These are phyloP conservation scores for Amaranthus hypochondriacus DNA, from an alignment of 148 eudicot genomes.

Conservation along the genomic window DNA sequence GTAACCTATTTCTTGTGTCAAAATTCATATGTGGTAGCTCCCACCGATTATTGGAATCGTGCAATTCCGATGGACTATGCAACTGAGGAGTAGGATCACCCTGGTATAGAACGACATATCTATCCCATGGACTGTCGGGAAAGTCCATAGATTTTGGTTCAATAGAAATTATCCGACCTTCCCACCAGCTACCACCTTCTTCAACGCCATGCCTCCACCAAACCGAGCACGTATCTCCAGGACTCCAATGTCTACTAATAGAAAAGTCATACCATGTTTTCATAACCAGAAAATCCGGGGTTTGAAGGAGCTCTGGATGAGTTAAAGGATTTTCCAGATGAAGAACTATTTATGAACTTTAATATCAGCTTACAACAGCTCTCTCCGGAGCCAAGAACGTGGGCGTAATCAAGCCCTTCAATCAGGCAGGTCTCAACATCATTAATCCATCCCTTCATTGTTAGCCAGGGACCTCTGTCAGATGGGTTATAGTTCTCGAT, in stretches of 20 bases:
- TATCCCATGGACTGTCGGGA: slow-evolving; percentile 95
- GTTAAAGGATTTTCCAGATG: slow-evolving; percentile 42
- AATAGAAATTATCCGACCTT: slow-evolving; percentile 46
- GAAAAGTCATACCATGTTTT: slow-evolving; percentile 66
- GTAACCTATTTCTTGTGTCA: slow-evolving; percentile 36
- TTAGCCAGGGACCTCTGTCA: slow-evolving; percentile 53
- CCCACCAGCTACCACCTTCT: slow-evolving; percentile 82
- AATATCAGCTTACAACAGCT: slow-evolving; percentile 79
- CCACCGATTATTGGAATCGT: slow-evolving; percentile 45
- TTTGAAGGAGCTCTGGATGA: slow-evolving; percentile 62
- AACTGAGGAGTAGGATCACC: slow-evolving; percentile 31
- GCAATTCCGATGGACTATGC: slow-evolving; percentile 94
- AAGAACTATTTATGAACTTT: slow-evolving; percentile 50
- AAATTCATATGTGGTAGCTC: slow-evolving; percentile 59
- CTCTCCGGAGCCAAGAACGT: slow-evolving; percentile 71
- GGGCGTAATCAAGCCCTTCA: slow-evolving; percentile 50
- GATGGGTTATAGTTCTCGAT: slow-evolving; percentile 27
- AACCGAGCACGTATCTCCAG: slow-evolving; percentile 60
- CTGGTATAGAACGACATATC: slow-evolving; percentile 49
- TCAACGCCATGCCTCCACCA: slow-evolving; percentile 79
- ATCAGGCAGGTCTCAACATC: slow-evolving; percentile 70
- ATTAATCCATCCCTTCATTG: slow-evolving; percentile 39
- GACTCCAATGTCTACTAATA: slow-evolving; percentile 55
- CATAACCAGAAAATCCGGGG: slow-evolving; percentile 84
- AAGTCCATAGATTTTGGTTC: slow-evolving; percentile 49